Percentiles rank a stretch among this genome's conserved stretches.
phyloP scores from a whole-genome alignment of 805 yeast genomes.

The Lipomyces starkeyi region DNA sequence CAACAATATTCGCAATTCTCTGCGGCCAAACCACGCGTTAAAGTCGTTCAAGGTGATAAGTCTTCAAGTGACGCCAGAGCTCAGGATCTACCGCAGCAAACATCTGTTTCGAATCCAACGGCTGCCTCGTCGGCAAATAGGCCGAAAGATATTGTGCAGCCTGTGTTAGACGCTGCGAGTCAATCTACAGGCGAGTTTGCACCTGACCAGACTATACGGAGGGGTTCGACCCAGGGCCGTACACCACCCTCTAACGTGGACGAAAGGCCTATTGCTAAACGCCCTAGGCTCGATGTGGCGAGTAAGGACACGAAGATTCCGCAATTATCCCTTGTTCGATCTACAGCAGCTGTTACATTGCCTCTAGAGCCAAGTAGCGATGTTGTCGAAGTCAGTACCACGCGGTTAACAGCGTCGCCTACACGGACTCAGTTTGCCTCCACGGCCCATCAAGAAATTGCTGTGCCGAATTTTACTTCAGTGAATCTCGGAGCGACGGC shows the following conservation, averaged over 20 bases:
- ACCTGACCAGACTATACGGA: neutral
- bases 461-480: neutral
- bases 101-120: neutral
- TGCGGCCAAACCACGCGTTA: neutral
- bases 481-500: neutral
- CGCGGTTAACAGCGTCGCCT: neutral
- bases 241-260: neutral
- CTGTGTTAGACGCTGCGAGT: neutral
- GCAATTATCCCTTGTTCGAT: too few species aligned
- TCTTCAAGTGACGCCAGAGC: neutral
- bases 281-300: neutral
- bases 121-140: neutral
- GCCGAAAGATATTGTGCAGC: neutral
- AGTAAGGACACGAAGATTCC: too few species aligned
- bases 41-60: neutral
- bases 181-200: neutral
- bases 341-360: too few species aligned
- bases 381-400: neutral
- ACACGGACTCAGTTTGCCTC: neutral
- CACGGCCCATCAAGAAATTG: neutral
- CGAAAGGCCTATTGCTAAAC: neutral
- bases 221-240: neutral
- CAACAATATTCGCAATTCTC: neutral
- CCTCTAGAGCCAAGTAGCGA: neutral
- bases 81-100: neutral